Evolutionary conservation across 2,329 filamentous ascomycete species (phyloP).

Genomic region (Scedosporium dehoogii): DNA sequence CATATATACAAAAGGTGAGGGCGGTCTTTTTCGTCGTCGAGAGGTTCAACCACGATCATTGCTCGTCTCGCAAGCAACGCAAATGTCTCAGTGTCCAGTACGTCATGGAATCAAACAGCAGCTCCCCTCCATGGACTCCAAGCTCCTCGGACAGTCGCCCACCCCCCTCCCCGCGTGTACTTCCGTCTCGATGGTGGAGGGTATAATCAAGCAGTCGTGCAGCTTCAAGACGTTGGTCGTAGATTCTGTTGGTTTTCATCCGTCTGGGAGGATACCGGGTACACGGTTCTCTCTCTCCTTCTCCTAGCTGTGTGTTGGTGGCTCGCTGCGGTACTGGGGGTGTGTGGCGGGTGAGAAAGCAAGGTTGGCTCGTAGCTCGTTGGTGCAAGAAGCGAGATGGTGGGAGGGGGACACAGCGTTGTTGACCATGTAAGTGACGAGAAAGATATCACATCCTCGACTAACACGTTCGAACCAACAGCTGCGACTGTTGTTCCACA

Average conservation of each 20-base stretch:
- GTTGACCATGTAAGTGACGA: background rate
- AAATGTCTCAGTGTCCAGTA: no score
- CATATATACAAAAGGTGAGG: no score
- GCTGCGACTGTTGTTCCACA: background rate
- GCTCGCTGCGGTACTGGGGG: background rate
- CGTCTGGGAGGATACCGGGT: background rate
- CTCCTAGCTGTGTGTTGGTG: background rate
- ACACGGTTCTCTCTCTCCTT: background rate
- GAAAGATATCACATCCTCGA: background rate
- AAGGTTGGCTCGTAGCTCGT: background rate
- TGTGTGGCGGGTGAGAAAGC: background rate
- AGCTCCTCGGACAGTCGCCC: no score
- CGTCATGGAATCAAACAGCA: no score
- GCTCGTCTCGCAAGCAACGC: no score
- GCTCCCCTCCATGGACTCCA: no score
- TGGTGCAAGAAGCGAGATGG: background rate
- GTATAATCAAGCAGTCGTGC: slow-evolving; percentile 8
- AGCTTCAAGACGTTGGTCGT: background rate
- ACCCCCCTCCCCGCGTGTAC: no score
- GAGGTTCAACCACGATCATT: no score
- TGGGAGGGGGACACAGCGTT: background rate
- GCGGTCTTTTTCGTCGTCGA: no score
- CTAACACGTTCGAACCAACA: background rate
- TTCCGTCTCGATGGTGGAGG: background rate
- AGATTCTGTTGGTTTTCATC: background rate